Conservation (phyloP, 352 stramenopile species). For the Phytophthora sp. region DNA sequence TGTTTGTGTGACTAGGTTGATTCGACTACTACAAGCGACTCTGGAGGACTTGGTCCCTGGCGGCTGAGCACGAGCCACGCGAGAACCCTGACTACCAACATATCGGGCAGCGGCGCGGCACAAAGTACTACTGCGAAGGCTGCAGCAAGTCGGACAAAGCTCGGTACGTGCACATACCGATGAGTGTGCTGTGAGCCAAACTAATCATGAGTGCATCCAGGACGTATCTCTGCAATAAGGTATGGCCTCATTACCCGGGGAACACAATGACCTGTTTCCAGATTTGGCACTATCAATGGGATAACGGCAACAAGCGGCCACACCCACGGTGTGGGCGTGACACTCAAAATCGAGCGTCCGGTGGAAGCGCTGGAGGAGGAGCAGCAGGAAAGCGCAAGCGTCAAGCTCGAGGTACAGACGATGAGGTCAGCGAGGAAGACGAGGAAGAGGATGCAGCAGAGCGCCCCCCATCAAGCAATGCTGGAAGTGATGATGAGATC, state of each 20-base stretch:
- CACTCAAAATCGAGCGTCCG: background rate
- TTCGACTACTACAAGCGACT: background rate
- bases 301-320: background rate
- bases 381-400: background rate
- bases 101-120: background rate
- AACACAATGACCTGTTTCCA: slow-evolving; percentile 9
- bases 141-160: slow-evolving; percentile 3
- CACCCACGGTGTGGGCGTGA: background rate
- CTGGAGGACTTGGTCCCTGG: background rate
- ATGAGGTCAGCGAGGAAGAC: background rate
- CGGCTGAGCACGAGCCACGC: background rate
- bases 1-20: background rate
- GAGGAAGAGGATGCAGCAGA: background rate
- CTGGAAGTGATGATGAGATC: background rate
- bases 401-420: background rate
- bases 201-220: background rate
- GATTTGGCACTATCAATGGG: slow-evolving; percentile 5
- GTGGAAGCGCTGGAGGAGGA: background rate
- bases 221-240: slow-evolving; percentile 1
- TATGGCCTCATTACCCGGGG: background rate
- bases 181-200: background rate
- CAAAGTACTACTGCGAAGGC: slow-evolving; percentile 1
- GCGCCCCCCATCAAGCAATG: background rate
- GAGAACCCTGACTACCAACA: slow-evolving; percentile 1
- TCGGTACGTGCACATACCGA: background rate